A percentile compares a stretch with the other conserved stretches of the same genome.
These are phyloP conservation scores for Chrysopogon serrulatus DNA, from an alignment of 176 grass and related monocot genomes.

Conservation along the genomic window DNA sequence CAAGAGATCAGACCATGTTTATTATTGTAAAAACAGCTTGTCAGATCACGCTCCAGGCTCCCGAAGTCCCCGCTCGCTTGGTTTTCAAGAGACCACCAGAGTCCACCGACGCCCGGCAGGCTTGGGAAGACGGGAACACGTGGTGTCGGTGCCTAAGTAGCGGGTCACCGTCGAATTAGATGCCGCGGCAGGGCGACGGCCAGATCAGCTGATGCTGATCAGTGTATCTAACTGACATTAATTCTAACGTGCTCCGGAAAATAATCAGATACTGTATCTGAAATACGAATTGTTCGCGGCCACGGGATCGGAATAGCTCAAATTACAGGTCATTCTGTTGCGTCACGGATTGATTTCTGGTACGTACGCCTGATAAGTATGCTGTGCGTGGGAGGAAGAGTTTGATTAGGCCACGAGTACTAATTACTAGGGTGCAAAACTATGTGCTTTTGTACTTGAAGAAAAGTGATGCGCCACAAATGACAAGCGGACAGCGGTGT, in stretches of 20 bases:
- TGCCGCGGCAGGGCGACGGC: background rate
- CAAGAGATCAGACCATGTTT: no score
- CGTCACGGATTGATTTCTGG: background rate
- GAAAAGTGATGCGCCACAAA: background rate
- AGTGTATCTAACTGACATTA: background rate
- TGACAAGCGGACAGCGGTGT: background rate
- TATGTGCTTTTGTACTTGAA: background rate
- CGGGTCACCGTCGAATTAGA: background rate
- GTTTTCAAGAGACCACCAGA: background rate
- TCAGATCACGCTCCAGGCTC: background rate
- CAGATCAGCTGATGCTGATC: background rate
- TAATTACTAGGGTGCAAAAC: background rate
- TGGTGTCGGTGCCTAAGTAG: background rate
- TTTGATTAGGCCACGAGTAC: constrained; percentile 8
- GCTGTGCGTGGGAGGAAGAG: background rate
- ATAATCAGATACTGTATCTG: background rate
- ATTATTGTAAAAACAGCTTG: background rate
- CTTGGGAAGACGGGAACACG: background rate
- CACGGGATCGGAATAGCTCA: background rate
- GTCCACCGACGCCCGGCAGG: background rate
- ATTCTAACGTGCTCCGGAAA: background rate
- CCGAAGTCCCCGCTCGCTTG: no score
- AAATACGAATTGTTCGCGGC: background rate
- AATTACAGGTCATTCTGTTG: no score
- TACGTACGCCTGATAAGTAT: background rate